These are phyloP conservation scores for Alternaria postmessia DNA, from an alignment of 2,329 filamentous ascomycete genomes.

Conservation along the genomic window DNA sequence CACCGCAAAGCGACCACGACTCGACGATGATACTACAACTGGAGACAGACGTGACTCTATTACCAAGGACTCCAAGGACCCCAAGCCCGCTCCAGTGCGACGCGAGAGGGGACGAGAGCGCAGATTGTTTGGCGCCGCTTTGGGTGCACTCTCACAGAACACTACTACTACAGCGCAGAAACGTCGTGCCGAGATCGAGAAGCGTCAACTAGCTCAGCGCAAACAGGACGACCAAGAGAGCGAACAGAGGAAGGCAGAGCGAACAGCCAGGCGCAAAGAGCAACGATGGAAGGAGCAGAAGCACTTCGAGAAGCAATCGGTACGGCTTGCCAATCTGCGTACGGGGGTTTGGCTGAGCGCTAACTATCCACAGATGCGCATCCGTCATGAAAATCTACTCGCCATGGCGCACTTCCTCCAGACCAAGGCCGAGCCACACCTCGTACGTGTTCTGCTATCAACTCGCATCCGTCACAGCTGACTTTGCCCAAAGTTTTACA, in stretches of 20 bases:
- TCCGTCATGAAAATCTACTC: constrained; percentile 75
- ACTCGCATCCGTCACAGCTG: constrained; percentile 17
- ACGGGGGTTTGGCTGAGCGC: neutral
- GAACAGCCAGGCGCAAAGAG: constrained; percentile 67
- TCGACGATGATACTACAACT: constrained; percentile 49
- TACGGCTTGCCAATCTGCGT: constrained; percentile 55
- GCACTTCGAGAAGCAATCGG: constrained; percentile 77
- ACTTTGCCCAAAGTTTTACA: constrained; percentile 72
- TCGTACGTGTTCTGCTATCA: constrained; percentile 66
- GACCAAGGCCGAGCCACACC: constrained; percentile 73
- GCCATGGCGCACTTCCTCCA: constrained; percentile 75
- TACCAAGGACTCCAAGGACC: constrained; percentile 26
- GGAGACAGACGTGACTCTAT: constrained; percentile 28
- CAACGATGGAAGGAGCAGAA: constrained; percentile 74
- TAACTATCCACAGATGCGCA: constrained; percentile 68
- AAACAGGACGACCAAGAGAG: constrained; percentile 76
- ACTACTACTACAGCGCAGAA: constrained; percentile 67
- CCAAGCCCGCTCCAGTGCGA: constrained; percentile 50
- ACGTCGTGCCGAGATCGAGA: constrained; percentile 81
- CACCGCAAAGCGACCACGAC: constrained; percentile 62
- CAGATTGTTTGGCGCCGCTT: constrained; percentile 82
- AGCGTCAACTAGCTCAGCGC: constrained; percentile 78
- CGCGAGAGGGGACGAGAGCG: constrained; percentile 82
- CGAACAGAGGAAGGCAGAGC: constrained; percentile 71
- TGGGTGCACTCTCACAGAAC: constrained; percentile 80